Percentiles rank a stretch among this genome's conserved stretches.
phyloP scores from a whole-genome alignment of 768 basidiomycete species.

The Mycena crocata region DNA sequence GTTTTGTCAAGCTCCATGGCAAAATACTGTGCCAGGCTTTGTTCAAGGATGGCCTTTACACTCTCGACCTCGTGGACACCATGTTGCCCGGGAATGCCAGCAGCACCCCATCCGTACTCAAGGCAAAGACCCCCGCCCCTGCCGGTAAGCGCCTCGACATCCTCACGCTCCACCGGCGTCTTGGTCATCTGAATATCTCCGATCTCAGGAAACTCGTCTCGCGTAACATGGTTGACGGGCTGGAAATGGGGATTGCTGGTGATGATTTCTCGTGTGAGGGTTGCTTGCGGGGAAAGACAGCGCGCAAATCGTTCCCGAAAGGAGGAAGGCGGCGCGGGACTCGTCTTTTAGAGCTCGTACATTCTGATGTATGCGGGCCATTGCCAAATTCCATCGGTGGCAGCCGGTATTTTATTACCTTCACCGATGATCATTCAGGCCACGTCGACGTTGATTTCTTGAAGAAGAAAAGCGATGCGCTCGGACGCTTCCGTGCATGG shows the following conservation, averaged over 20 bases:
- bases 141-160: conserved; percentile 11
- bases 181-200: conserved; percentile 6
- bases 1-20: not conserved
- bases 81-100: not conserved
- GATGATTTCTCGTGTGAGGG: conserved; percentile 4
- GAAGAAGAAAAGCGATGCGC: not conserved
- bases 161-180: conserved; percentile 2
- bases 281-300: conserved; percentile 1
- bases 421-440: not conserved
- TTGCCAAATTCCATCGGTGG: conserved; percentile 3
- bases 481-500: not conserved
- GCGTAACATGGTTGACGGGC: conserved; percentile 1
- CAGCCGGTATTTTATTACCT: conserved; percentile 7
- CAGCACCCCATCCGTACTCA: not conserved
- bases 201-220: conserved; percentile 9
- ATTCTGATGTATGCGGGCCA: not conserved
- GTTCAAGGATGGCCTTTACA: conserved; percentile 10
- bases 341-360: conserved; percentile 16
- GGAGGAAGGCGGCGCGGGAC: not conserved
- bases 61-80: not conserved
- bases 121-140: not conserved
- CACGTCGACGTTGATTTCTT: conserved; percentile 1
- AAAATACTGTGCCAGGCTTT: not conserved
- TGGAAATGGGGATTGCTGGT: not conserved
- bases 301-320: not conserved